Percentiles rank a stretch among this genome's conserved stretches.
Evolutionary conservation across 257 asterid genomes (phyloP).

Genomic region (Solanum piurae): DNA sequence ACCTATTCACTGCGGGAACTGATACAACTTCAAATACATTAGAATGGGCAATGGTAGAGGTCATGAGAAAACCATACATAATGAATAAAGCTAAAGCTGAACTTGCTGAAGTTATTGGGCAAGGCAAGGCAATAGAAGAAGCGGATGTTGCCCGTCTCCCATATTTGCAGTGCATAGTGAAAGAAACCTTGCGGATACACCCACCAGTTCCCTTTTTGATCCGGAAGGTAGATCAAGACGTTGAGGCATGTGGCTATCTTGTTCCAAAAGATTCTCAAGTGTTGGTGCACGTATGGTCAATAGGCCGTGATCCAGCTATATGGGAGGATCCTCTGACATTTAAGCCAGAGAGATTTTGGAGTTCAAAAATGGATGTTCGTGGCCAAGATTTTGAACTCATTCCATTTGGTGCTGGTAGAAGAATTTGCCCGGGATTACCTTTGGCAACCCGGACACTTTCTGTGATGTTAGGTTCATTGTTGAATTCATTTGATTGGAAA

Average conservation of each 20-base stretch:
- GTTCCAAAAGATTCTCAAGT: conserved; percentile 48
- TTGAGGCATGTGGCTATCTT: conserved; percentile 31
- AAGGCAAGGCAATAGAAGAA: conserved; percentile 40
- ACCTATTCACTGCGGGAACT: conserved; percentile 54
- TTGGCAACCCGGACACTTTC: conserved; percentile 45
- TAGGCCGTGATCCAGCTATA: conserved; percentile 41
- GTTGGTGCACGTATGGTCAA: conserved; percentile 51
- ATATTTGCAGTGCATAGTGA: conserved; percentile 38
- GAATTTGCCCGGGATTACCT: conserved; percentile 74
- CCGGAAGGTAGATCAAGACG: conserved; percentile 38
- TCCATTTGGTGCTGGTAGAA: conserved; percentile 70
- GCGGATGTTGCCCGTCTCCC: conserved; percentile 39
- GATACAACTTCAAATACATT: conserved; percentile 58
- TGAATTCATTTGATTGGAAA: conserved; percentile 63
- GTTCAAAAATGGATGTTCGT: conserved; percentile 30
- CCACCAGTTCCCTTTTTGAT: conserved; percentile 66
- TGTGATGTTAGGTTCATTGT: conserved; percentile 48
- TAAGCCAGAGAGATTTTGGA: conserved; percentile 56
- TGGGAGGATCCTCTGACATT: conserved; percentile 53
- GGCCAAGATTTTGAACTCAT: conserved; percentile 61
- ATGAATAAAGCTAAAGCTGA: conserved; percentile 45
- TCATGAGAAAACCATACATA: conserved; percentile 36
- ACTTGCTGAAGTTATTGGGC: conserved; percentile 40
- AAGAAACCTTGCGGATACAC: conserved; percentile 61
- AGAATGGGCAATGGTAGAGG: conserved; percentile 84